These are phyloP conservation scores for Cymbopogon flexuosus DNA, from an alignment of 202 grass and related monocot species.

Conservation along the genomic window DNA sequence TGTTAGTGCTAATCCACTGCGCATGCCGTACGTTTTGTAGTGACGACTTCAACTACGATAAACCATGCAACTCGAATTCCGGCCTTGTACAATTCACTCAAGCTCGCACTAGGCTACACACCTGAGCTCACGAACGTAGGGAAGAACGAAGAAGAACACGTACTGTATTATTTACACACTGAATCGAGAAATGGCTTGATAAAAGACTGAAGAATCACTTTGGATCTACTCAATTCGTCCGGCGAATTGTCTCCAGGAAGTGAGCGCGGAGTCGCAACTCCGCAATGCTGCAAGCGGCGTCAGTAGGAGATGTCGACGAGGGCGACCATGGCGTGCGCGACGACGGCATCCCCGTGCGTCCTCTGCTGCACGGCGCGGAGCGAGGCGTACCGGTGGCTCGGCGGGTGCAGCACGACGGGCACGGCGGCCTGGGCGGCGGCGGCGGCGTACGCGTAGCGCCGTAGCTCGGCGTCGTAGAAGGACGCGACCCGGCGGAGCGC, in stretches of 20 bases:
- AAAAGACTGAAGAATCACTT: neutral
- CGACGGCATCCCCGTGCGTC: neutral
- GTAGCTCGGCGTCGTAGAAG: slow-evolving; percentile 36
- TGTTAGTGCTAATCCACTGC: too few relatives aligned
- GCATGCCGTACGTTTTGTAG: too few relatives aligned
- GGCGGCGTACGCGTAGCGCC: neutral
- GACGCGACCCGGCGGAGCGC: neutral
- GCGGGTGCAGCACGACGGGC: neutral
- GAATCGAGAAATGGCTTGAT: neutral
- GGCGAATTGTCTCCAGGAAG: neutral
- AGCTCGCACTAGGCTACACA: too few relatives aligned
- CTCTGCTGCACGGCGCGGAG: neutral
- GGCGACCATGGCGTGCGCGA: slow-evolving; percentile 30
- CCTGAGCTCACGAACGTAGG: neutral
- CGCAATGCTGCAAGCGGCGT: neutral
- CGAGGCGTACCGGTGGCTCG: neutral
- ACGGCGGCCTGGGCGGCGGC: neutral
- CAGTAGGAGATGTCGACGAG: slow-evolving; percentile 49
- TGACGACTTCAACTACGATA: too few relatives aligned
- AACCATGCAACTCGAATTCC: too few relatives aligned
- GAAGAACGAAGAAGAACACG: neutral
- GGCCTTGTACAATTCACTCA: too few relatives aligned
- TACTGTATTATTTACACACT: neutral
- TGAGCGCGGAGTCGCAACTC: neutral
- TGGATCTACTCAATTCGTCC: neutral